phyloP scores from a whole-genome alignment of 352 stramenopile species.

The Discostella stelligera region DNA sequence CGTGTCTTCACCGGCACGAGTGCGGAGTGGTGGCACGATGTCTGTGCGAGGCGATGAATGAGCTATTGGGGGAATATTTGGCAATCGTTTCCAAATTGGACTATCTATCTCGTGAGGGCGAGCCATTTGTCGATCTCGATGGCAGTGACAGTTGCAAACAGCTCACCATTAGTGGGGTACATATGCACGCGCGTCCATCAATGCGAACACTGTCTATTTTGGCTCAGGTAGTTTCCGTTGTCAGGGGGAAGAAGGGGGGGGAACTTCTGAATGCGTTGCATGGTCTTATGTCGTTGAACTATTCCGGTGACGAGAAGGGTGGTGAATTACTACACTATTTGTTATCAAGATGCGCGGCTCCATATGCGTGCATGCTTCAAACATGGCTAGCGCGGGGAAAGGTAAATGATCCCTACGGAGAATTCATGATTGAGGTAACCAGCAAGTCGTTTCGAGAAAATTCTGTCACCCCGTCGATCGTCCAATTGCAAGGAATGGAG shows the following conservation, averaged over 20 bases:
- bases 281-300: conserved; percentile 80
- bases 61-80: conserved; percentile 90
- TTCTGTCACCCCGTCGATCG: conserved; percentile 4
- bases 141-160: conserved; percentile 3
- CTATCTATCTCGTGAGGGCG: conserved; percentile 46
- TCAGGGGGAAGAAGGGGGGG: conserved; percentile 86
- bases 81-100: conserved; percentile 90
- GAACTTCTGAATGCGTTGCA: conserved; percentile 89
- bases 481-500: conserved; percentile 34
- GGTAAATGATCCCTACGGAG: conserved; percentile 70
- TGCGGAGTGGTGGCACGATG: conserved; percentile 92
- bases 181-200: conserved; percentile 90
- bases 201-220: conserved; percentile 91
- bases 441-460: conserved; percentile 38
- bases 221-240: conserved; percentile 84
- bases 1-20: conserved; percentile 75
- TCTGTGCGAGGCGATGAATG: conserved; percentile 89
- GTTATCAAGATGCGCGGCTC: conserved; percentile 53
- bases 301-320: conserved; percentile 60
- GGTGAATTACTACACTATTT: conserved; percentile 60
- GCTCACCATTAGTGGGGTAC: conserved; percentile 90
- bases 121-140: neutral
- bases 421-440: conserved; percentile 77
- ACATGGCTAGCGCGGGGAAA: conserved; percentile 64
- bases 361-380: conserved; percentile 72